These are phyloP conservation scores for Emericellopsis terricola DNA, from an alignment of 495 filamentous ascomycete genomes.

Conservation along the genomic window DNA sequence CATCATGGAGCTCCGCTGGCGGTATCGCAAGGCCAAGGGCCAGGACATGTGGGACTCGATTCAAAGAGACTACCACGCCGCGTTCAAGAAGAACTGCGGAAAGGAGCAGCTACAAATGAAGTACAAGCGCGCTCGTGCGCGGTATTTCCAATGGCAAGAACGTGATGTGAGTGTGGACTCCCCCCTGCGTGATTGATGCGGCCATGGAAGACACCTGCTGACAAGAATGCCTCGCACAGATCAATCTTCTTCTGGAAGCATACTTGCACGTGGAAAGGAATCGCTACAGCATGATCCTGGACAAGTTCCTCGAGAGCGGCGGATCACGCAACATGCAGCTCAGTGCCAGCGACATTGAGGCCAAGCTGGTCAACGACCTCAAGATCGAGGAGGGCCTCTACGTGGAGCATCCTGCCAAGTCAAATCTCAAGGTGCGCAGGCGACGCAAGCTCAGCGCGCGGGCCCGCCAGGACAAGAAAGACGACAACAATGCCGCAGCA, in stretches of 20 bases:
- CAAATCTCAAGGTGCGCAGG: conserved; percentile 4
- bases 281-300: conserved; percentile 13
- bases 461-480: neutral
- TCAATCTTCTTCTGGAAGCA: conserved; percentile 12
- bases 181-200: neutral
- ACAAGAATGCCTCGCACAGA: too few species aligned
- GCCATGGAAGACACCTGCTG: too few species aligned
- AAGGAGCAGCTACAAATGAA: conserved; percentile 31
- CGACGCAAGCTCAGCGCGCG: conserved; percentile 7
- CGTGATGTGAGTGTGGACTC: conserved; percentile 17
- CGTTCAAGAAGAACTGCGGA: conserved; percentile 15
- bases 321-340: conserved; percentile 18
- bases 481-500: neutral
- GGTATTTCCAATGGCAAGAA: conserved; percentile 24
- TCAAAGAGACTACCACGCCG: conserved; percentile 23
- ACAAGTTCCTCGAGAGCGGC: conserved; percentile 18
- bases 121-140: conserved; percentile 24
- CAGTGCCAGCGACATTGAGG: conserved; percentile 17
- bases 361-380: conserved; percentile 19
- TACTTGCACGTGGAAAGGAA: conserved; percentile 13
- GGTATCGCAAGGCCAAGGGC: conserved; percentile 24
- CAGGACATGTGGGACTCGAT: conserved; percentile 35
- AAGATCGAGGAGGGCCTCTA: conserved; percentile 13
- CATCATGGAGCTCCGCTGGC: conserved; percentile 22
- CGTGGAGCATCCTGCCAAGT: conserved; percentile 1